These are phyloP conservation scores for Cyathus striatus DNA, from an alignment of 768 basidiomycete genomes.

Conservation along the genomic window DNA sequence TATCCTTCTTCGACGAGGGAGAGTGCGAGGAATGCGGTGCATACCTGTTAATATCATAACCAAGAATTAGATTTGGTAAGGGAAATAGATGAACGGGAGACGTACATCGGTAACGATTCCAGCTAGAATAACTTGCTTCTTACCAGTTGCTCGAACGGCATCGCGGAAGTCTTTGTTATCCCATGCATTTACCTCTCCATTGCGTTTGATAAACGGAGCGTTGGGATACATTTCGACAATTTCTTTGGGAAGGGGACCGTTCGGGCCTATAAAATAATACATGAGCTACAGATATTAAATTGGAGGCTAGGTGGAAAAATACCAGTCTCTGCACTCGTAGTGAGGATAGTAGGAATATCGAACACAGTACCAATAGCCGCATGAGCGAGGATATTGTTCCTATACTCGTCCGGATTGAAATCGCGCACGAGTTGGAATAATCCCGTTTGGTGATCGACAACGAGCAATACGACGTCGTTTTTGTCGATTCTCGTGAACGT, in stretches of 20 bases:
- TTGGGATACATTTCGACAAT: conserved; percentile 39
- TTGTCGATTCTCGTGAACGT: conserved; percentile 37
- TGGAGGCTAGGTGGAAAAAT: neutral
- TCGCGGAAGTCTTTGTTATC: conserved; percentile 42
- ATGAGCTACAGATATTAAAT: neutral
- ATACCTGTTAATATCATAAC: conserved; percentile 39
- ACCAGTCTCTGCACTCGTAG: conserved; percentile 41
- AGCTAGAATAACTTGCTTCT: conserved; percentile 42
- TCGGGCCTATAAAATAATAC: conserved; percentile 27
- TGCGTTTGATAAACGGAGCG: conserved; percentile 37
- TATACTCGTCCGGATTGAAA: conserved; percentile 27
- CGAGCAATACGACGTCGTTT: conserved; percentile 32
- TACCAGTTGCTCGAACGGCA: conserved; percentile 41
- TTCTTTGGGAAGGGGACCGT: conserved; percentile 41
- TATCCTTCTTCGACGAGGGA: conserved; percentile 41
- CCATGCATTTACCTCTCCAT: conserved; percentile 49
- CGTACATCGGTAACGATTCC: conserved; percentile 45
- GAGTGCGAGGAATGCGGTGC: conserved; percentile 42
- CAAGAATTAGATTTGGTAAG: neutral
- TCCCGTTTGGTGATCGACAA: conserved; percentile 46
- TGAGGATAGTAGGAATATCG: conserved; percentile 39
- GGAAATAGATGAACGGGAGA: neutral
- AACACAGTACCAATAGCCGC: conserved; percentile 39
- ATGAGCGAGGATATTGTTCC: conserved; percentile 42
- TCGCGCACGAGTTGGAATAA: conserved; percentile 42